These are phyloP conservation scores for Gaultheria prostrata DNA, from an alignment of 148 eudicot species.

Conservation along the genomic window DNA sequence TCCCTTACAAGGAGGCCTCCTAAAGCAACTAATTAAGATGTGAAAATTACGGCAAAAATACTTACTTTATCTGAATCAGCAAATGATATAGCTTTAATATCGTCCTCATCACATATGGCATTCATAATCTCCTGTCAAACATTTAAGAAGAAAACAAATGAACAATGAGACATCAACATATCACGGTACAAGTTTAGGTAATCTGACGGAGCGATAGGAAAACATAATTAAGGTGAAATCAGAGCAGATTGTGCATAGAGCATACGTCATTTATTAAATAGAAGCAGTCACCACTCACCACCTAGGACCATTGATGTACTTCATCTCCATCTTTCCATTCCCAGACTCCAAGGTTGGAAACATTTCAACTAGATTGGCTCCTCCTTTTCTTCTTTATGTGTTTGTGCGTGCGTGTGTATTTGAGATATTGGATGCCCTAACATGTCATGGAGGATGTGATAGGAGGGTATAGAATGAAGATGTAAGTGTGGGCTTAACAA, in stretches of 20 bases:
- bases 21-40: not conserved
- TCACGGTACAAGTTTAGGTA: not conserved
- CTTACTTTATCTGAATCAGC: slow-evolving; percentile 95
- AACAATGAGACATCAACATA: not conserved
- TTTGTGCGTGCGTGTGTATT: not conserved
- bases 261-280: not conserved
- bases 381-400: not conserved
- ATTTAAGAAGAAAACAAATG: slow-evolving; percentile 16
- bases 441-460: not conserved
- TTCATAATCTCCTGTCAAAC: slow-evolving; percentile 75
- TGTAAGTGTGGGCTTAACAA: not conserved
- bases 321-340: slow-evolving; percentile 5
- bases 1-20: not conserved
- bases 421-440: not conserved
- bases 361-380: not conserved
- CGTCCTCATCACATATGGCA: slow-evolving; percentile 93
- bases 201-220: not conserved
- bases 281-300: not conserved
- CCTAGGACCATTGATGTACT: not conserved
- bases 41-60: slow-evolving; percentile 8
- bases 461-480: not conserved
- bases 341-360: not conserved
- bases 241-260: not conserved
- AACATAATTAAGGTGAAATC: not conserved
- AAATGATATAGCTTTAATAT: slow-evolving; percentile 89